Evolutionary conservation across 2,329 filamentous ascomycete species (phyloP), one percentile per base, ranked within the genome.

Genomic region (Zymoseptoria tritici): DNA sequence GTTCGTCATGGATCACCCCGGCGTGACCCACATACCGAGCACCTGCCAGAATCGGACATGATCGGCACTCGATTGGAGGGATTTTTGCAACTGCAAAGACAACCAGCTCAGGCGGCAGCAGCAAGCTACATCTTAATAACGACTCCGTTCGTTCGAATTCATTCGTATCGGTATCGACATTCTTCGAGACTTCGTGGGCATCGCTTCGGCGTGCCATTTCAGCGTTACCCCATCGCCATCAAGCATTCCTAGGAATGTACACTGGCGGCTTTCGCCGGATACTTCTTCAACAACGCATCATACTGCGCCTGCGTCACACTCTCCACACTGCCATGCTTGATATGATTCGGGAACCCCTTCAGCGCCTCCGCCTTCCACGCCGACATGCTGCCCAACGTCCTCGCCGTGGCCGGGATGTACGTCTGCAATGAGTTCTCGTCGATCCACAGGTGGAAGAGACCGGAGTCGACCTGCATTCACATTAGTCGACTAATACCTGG

Each of bases 371-470:
- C 54, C 46, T 57, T 13, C 63, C 63, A 65, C 0, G 63, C 61
- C 9, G 50, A 36, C 62, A 64, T 64, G 52, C 59, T 57, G 49
- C 63, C 57, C 53, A 64, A 29, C 13, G 63, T 65, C 29, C 63
- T 54, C 11, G 63, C 61, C 2, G 62, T 61, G 1, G 63, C 59
- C 3, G 63, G 63, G 13, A 65, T 62, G 53, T 65, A 63, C 2
- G 57, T 57, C 54, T 65, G 60, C 22, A 62, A 52, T 7, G 60
- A 58, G 29, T 63, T 65, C 58, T 64, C 60, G 46, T 65, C 63
- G 36, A 64, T 62, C 62, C 62, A 64, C 4, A 64, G 29, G 24
- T 65, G 63, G 52, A 61, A 64, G 7, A 64, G 62, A 11, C 58
- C 62, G 7, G 55, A 29, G 52, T 64, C 60, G 55, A 64, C 24